A percentile compares a stretch with the other conserved stretches of the same genome.
phyloP scores from a whole-genome alignment of 2,329 filamentous ascomycete species.

The Aspergillus fijiensis region DNA sequence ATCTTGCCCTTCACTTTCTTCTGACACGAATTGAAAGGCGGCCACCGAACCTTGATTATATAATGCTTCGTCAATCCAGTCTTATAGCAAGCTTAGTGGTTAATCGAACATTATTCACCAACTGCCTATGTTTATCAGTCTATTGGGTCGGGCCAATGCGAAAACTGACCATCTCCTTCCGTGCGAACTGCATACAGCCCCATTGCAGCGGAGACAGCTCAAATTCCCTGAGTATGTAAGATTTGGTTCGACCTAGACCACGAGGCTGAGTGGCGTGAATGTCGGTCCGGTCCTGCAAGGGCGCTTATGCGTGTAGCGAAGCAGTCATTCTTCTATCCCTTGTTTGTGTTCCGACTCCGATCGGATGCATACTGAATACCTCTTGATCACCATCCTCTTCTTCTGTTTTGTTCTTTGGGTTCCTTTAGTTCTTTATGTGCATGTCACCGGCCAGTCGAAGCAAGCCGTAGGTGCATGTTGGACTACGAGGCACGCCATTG shows the following conservation, averaged over 20 bases:
- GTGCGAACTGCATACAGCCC: background rate
- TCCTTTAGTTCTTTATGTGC: background rate
- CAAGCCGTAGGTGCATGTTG: background rate
- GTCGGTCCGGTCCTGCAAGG: constrained; percentile 11
- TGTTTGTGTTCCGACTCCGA: background rate
- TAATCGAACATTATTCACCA: background rate
- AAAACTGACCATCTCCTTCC: background rate
- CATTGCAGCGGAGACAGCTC: background rate
- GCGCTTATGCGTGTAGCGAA: background rate
- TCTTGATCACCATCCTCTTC: background rate
- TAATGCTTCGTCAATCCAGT: background rate
- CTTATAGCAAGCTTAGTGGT: background rate
- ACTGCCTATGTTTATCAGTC: background rate
- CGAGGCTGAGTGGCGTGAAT: constrained; percentile 12
- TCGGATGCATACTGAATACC: background rate
- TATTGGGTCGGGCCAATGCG: too few species aligned
- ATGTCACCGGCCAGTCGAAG: background rate
- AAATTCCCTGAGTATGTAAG: background rate
- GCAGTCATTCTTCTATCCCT: constrained; percentile 2
- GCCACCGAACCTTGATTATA: background rate
- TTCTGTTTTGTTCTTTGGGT: background rate
- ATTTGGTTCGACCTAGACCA: constrained; percentile 5
- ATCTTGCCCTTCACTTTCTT: background rate
- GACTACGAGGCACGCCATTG: background rate
- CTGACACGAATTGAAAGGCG: background rate